Evolutionary conservation across 129 eudicot species (phyloP).

Genomic region (Flaveria bidentis): DNA sequence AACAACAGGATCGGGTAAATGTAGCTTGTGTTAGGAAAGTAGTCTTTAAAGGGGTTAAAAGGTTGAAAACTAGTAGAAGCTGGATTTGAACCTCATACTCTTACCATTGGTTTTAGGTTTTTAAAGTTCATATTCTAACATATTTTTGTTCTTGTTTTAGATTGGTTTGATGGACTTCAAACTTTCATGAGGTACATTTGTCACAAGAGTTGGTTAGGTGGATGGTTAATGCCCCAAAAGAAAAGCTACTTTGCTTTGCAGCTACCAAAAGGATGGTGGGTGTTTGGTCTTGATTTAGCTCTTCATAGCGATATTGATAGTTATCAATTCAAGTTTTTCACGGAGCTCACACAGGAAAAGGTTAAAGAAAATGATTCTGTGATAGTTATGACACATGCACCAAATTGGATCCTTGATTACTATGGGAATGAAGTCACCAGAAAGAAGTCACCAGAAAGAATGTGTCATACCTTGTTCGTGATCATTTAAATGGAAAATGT

Average conservation of each 20-base stretch:
- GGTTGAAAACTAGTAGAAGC: no score
- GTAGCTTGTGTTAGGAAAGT: no score
- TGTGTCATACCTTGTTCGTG: slow-evolving; percentile 47
- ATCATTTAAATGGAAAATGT: no score
- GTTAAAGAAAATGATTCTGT: slow-evolving; percentile 82
- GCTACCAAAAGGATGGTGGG: slow-evolving; percentile 93
- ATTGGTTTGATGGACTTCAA: slow-evolving; percentile 98
- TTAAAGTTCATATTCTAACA: neutral
- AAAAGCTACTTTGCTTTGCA: slow-evolving; percentile 95
- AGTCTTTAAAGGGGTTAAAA: no score
- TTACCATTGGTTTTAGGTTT: neutral
- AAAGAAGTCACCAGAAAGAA: slow-evolving; percentile 79
- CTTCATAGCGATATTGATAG: slow-evolving; percentile 85
- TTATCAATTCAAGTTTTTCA: slow-evolving; percentile 83
- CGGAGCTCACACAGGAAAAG: slow-evolving; percentile 69
- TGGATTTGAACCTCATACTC: no score
- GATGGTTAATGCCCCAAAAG: slow-evolving; percentile 99
- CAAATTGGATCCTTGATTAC: slow-evolving; percentile 95
- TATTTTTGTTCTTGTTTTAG: slow-evolving; percentile 36
- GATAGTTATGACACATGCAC: slow-evolving; percentile 94
- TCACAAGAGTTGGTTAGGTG: slow-evolving; percentile 99
- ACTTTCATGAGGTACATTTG: slow-evolving; percentile 95
- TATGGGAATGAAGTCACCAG: slow-evolving; percentile 82
- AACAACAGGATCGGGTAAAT: no score
- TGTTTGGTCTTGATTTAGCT: slow-evolving; percentile 95